Base-by-base conservation (phyloP, 2,329 filamentous ascomycete genomes). In the Pleoardoris graminearum region DNA sequence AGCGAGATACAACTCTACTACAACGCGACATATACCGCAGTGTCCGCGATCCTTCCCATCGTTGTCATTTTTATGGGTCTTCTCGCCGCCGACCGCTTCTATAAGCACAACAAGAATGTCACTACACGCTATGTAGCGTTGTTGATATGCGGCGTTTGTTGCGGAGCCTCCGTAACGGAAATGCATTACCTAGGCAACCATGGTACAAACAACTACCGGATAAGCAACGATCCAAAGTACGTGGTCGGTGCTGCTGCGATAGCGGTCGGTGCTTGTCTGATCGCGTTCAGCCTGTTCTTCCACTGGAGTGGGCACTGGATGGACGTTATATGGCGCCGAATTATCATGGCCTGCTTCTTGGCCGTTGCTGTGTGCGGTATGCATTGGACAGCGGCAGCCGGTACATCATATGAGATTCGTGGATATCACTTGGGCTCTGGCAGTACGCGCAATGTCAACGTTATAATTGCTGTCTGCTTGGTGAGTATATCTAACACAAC, bases 111-210 rank as follows among this genome's bases (percentile, higher is more conserved):
- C 65, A 55, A 61, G 62, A 53, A 66, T 55, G 36, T 59, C 43
- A 36, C 54, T 51, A 60, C 53, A 66, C 66, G 68, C 7, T 60
- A 63, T 53, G 53, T 61, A 5, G 65, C 73, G 3, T 66, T 79
- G 5, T 66, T 80, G 7, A 66, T 83, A 4, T 87, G 88, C 7
- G 90, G 90, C 6, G 66, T 84, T 1, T 78, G 92, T 37, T 87
- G 88, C 1, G 91, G 91, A 12, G 78, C 85, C 4, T 86, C 89
- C 19, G 86, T 94, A 44, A 90, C 88, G 54, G 88, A 87, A 27
- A 94, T 95, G 90, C 89, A 95, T 70, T 95, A 94, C 65, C 78
- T 93, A 16, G 90, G 90, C n/a, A 91, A 95, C 67, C 83, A 88
- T 27, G 90, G 90, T 29, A 91, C 93, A 55, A 80, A 80, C 23